Evolutionary conservation across 176 grass and related monocot species (phyloP).

Genomic region (Melocanna baccifera): DNA sequence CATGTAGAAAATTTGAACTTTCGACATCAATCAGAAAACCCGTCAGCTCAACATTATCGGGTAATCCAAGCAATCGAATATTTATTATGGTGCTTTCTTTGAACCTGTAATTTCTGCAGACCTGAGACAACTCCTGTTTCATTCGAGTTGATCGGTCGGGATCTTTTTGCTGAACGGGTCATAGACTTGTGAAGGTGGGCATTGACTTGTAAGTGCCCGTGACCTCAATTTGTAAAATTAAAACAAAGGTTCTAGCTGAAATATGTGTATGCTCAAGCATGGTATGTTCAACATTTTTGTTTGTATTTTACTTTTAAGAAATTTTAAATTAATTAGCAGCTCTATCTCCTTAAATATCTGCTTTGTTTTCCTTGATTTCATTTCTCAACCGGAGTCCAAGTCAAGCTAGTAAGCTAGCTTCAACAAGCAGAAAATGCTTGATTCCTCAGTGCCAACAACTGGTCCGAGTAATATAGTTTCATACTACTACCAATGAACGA

Average conservation of each 20-base stretch:
- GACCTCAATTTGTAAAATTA: not conserved
- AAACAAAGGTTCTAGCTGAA: not conserved
- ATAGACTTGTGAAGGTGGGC: not conserved
- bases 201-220: not conserved
- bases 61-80: slow-evolving; percentile 5
- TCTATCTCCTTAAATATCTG: no score
- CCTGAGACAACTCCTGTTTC: slow-evolving; percentile 14
- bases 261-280: not conserved
- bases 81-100: not conserved
- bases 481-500: not conserved
- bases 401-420: not conserved
- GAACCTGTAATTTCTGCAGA: slow-evolving; percentile 5
- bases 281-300: no score
- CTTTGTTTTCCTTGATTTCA: not conserved
- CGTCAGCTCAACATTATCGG: slow-evolving; percentile 16
- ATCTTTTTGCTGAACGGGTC: slow-evolving; percentile 25
- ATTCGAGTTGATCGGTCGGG: slow-evolving; percentile 7
- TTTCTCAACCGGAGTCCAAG: not conserved
- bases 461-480: not conserved
- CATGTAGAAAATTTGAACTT: slow-evolving; percentile 15
- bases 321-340: no score
- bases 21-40: slow-evolving; percentile 25
- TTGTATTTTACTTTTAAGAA: no score
- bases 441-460: not conserved
- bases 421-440: not conserved